A percentile compares a stretch with the other conserved stretches of the same genome.
Evolutionary conservation across 345 rosid genomes (phyloP).

Genomic region (Gossypium turneri): DNA sequence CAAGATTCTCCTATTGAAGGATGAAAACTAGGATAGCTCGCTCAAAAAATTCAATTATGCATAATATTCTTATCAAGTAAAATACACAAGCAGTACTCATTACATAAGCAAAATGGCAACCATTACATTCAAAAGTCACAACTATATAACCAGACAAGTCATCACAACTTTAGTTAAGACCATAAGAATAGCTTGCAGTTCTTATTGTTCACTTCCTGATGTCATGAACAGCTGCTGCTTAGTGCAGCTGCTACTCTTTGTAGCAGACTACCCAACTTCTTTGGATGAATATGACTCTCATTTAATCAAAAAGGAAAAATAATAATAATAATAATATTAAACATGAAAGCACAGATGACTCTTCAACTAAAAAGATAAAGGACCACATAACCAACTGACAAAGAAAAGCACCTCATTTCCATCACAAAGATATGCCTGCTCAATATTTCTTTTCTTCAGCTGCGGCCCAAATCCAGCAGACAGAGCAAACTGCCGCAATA

Average conservation of each 20-base stretch:
- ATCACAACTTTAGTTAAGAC: neutral
- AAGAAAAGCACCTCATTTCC: constrained; percentile 55
- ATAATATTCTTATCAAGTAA: neutral
- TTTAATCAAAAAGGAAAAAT: too few relatives aligned
- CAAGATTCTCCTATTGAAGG: neutral
- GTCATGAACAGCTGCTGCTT: too few relatives aligned
- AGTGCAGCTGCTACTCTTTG: too few relatives aligned
- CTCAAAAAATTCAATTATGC: neutral
- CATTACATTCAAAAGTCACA: neutral
- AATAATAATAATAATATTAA: too few relatives aligned
- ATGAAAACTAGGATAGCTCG: neutral
- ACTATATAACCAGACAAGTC: neutral
- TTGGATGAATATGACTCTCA: too few relatives aligned
- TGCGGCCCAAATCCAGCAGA: constrained; percentile 86
- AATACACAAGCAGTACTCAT: neutral
- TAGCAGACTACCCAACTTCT: too few relatives aligned
- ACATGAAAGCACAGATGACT: constrained; percentile 3
- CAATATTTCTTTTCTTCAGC: constrained; percentile 62
- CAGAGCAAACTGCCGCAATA: constrained; percentile 83
- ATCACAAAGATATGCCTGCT: constrained; percentile 39
- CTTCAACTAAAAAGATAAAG: neutral
- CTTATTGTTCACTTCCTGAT: too few relatives aligned
- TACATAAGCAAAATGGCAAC: neutral
- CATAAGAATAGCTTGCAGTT: too few relatives aligned
- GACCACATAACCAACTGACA: constrained; percentile 7